A percentile compares a stretch with the other conserved stretches of the same genome.
Conservation (phyloP, 306 rosid genomes). For the Oxytropis ochrocephala region DNA sequence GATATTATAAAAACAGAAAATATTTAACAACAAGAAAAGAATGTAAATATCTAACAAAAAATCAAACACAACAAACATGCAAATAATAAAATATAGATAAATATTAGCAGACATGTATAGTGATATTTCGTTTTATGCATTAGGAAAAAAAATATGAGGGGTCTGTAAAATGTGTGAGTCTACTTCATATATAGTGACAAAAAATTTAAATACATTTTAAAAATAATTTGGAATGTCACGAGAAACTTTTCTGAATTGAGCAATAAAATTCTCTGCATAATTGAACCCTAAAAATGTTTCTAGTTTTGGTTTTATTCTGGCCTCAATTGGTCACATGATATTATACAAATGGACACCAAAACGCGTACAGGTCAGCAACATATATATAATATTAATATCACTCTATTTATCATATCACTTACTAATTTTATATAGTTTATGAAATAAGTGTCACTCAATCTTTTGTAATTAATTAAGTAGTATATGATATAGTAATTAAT, state of each 20-base stretch:
- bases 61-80: not conserved
- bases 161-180: slow-evolving; percentile 31
- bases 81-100: not conserved
- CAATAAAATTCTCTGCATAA: slow-evolving; percentile 37
- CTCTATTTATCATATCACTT: slow-evolving; percentile 17
- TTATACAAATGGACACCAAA: slow-evolving; percentile 35
- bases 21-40: not conserved
- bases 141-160: not conserved
- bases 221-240: slow-evolving; percentile 64
- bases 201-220: slow-evolving; percentile 17
- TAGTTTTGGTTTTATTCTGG: slow-evolving; percentile 29
- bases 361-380: slow-evolving; percentile 45
- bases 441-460: slow-evolving; percentile 4
- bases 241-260: slow-evolving; percentile 54
- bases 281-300: slow-evolving; percentile 35
- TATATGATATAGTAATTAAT: not conserved
- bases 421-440: not conserved
- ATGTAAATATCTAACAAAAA: not conserved
- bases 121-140: not conserved
- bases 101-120: slow-evolving; percentile 5
- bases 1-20: not conserved
- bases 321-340: slow-evolving; percentile 34
- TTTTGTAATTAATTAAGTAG: not conserved
- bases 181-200: slow-evolving; percentile 29
- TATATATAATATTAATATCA: not conserved